Conservation (phyloP, 108 stramenopile species). For the Fragilaria crotonensis region DNA sequence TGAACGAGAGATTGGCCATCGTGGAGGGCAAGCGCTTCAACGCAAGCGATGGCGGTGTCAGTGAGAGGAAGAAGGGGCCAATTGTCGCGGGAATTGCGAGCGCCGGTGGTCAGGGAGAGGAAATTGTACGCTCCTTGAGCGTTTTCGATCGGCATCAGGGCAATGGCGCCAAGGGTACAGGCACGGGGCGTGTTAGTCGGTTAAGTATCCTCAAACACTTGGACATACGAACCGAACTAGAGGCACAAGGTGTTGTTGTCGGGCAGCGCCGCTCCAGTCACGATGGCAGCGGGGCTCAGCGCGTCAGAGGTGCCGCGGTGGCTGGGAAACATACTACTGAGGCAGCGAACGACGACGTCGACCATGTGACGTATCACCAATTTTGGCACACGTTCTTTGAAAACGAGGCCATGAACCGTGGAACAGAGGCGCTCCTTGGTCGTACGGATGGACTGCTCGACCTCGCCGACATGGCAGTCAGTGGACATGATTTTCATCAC, state of each 20-base stretch:
- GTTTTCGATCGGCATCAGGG: slow-evolving; percentile 15
- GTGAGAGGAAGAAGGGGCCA: slow-evolving; percentile 18
- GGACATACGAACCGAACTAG: slow-evolving; percentile 29
- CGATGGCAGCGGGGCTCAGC: slow-evolving; percentile 21
- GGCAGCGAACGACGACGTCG: slow-evolving; percentile 8
- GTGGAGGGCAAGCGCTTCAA: slow-evolving; percentile 12
- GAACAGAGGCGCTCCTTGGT: slow-evolving; percentile 28
- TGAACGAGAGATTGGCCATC: slow-evolving; percentile 2
- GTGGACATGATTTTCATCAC: neutral
- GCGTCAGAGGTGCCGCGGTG: slow-evolving; percentile 21
- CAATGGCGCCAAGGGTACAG: slow-evolving; percentile 23
- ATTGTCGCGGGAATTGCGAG: slow-evolving; percentile 6
- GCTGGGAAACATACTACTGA: slow-evolving; percentile 29
- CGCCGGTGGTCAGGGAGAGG: slow-evolving; percentile 13
- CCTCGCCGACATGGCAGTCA: neutral
- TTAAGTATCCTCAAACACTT: slow-evolving; percentile 23
- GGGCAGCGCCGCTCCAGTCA: neutral
- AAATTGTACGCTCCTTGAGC: slow-evolving; percentile 30
- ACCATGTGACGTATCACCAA: slow-evolving; percentile 18
- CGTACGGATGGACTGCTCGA: neutral
- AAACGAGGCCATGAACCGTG: slow-evolving; percentile 23
- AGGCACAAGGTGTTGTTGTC: slow-evolving; percentile 9
- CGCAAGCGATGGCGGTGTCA: slow-evolving; percentile 12
- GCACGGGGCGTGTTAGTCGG: slow-evolving; percentile 21
- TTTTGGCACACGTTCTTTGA: slow-evolving; percentile 11